Evolutionary conservation across 2,329 filamentous ascomycete genomes (phyloP).

Genomic region (Amesomyces nigricolor): DNA sequence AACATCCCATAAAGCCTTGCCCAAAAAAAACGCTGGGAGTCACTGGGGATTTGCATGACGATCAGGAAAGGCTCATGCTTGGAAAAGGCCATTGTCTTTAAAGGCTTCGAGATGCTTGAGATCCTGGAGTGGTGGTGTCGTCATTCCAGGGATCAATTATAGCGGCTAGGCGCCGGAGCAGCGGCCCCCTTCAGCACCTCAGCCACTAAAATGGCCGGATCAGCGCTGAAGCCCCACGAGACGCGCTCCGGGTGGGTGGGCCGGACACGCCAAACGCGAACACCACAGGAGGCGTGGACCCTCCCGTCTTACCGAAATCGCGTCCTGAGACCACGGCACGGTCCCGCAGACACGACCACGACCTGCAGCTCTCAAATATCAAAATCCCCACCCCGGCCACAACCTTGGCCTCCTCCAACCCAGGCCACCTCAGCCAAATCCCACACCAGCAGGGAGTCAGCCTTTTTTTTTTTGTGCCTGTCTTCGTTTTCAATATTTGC

Average conservation of each 20-base stretch:
- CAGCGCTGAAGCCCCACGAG: not conserved
- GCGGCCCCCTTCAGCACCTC: slow-evolving; percentile 13
- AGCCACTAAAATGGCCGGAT: slow-evolving; percentile 7
- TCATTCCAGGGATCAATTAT: slow-evolving; percentile 10
- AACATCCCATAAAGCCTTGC: too few species aligned
- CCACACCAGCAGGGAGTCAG: slow-evolving; percentile 8
- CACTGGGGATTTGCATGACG: not conserved
- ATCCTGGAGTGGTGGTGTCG: slow-evolving; percentile 3
- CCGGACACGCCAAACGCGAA: slow-evolving; percentile 23
- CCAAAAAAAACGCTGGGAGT: too few species aligned
- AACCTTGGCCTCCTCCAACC: slow-evolving; percentile 24
- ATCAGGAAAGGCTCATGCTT: not conserved
- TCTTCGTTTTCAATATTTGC: slow-evolving; percentile 1
- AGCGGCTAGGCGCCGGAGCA: slow-evolving; percentile 7
- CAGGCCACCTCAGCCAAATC: slow-evolving; percentile 24
- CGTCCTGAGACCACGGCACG: slow-evolving; percentile 22
- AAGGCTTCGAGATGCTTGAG: not conserved
- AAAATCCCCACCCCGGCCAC: slow-evolving; percentile 25
- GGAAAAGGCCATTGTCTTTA: not conserved
- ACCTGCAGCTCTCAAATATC: slow-evolving; percentile 29
- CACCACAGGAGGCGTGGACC: slow-evolving; percentile 3
- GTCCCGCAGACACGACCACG: slow-evolving; percentile 26
- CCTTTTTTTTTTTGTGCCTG: slow-evolving; percentile 17
- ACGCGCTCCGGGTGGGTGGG: slow-evolving; percentile 16
- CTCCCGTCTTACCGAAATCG: slow-evolving; percentile 22